Evolutionary conservation across 2,329 filamentous ascomycete species (phyloP), one percentile per base, ranked within the genome.

Genomic region (Epichloe sp.): DNA sequence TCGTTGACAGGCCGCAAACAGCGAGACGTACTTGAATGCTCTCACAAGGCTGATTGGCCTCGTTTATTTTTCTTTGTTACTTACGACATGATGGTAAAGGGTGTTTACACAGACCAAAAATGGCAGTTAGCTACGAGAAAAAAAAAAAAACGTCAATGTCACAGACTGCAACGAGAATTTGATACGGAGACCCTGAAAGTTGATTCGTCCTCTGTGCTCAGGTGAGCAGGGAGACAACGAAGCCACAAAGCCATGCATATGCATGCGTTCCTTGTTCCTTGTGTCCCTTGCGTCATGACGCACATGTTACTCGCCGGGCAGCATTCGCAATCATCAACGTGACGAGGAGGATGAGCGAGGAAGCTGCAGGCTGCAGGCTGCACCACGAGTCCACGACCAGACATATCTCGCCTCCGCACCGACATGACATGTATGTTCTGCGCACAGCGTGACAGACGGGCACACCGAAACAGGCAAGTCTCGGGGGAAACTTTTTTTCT

Each of bases 251-350:
- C 31, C 26, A 31, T 11, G 26, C 6, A 37, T 26, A 37, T 26
- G 23, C 23, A 26, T 15, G 17, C 45, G 31, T 49, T 8, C 47
- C 26, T 49, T 38, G 38, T 23, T 19, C 19, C 19, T 19, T 3
- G 41, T 3, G 41, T 36, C 21, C 10, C 38, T 31, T 10, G 26
- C 8, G 26, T 31, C 10, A 31, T 31, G 26, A 10, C 1, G 26
- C 26, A 31, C 26, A 31, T 8, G 3, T 8, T 8, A 26, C 26
- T 31, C 26, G 26, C 26, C 15, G 41, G 38, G 19, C 15, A 38
- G 48, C 43, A 44, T 53, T 26, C 15, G 3, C 17, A 19, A 17
- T 14, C 40, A 38, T 40, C 48, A 53, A 51, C 48, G 48, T 51
- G 52, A 51, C 52, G 35, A 38, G 43, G 12, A 31, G 8, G 26